Evolutionary conservation across 768 basidiomycete genomes (phyloP), one percentile per base, ranked within the genome.

Genomic region (Fibroporia radiculosa): DNA sequence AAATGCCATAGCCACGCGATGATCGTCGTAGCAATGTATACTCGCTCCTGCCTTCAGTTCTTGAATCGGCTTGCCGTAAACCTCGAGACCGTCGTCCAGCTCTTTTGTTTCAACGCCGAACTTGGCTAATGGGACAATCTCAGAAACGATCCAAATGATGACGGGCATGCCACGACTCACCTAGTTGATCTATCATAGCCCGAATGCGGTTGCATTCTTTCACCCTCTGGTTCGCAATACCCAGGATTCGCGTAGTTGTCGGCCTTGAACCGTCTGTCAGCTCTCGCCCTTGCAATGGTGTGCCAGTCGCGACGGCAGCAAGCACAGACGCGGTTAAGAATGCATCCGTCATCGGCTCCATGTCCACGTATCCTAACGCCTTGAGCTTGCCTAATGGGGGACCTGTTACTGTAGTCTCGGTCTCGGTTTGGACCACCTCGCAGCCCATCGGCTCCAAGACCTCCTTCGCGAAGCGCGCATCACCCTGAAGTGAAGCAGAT

Each of bases 291-390:
- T 63, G 62, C 0, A 80, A 69, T 0, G 71, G 63, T 7, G 69
- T 60, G 2, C 49, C 45, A 11, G 62, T 63, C 1, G 82, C 82
- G 18, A 96, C 87, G 44, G 96, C 95, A 42, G 91, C 93, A 16
- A 99, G 68, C 6, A 84, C 93, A 10, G 81, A 86, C 7, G 96
- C 95, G 2, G 93, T 97, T 67, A 98, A 75, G 71, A 99, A 99
- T 18, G 95, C 96, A 62, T 99, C 96, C 6, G 96, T 99, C 96
- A 99, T 98, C n/a, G 84, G 82, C 64, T 96, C 92, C 96, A 98
- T 98, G 60, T 98, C 91, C 18, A 97, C 80, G 54, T 82, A 76
- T 41, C 86, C 88, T 40, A 96, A 73, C 1, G 87, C 87, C 52
- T 82, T 81, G 39, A 99, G 73, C 53, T 80, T 70, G 0, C 92